These are phyloP conservation scores for Trypanosomatidae sp. DNA, from an alignment of 208 protist genomes.

Conservation along the genomic window DNA sequence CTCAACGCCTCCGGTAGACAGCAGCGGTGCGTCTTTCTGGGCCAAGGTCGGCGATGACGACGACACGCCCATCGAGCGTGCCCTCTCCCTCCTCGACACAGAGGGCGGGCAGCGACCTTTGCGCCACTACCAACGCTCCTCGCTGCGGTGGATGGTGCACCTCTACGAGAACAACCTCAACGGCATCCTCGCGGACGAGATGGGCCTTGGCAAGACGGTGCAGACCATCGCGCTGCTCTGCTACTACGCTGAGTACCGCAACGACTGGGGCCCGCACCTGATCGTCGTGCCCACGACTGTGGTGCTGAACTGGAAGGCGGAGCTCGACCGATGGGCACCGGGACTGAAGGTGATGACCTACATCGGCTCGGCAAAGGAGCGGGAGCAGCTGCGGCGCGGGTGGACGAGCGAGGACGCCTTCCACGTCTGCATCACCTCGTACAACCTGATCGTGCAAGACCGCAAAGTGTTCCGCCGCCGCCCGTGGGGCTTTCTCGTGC, in stretches of 20 bases:
- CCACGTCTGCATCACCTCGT: slow-evolving; percentile 96
- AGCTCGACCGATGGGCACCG: slow-evolving; percentile 95
- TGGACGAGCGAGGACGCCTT: slow-evolving; percentile 91
- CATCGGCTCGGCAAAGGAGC: slow-evolving; percentile 91
- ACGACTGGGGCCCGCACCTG: slow-evolving; percentile 96
- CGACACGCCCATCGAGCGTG: slow-evolving; percentile 17
- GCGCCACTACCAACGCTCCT: slow-evolving; percentile 94
- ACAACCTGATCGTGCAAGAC: slow-evolving; percentile 90
- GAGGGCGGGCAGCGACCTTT: slow-evolving; percentile 67
- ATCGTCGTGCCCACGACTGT: slow-evolving; percentile 95
- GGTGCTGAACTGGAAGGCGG: slow-evolving; percentile 96
- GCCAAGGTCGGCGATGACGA: slow-evolving; percentile 17
- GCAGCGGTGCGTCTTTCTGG: slow-evolving; percentile 14
- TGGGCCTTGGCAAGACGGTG: slow-evolving; percentile 98
- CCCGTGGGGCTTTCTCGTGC: slow-evolving; percentile 95
- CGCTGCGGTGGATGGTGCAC: slow-evolving; percentile 95
- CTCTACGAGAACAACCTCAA: slow-evolving; percentile 95
- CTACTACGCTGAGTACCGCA: slow-evolving; percentile 87
- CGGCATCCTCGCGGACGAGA: slow-evolving; percentile 98
- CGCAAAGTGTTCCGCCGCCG: slow-evolving; percentile 87
- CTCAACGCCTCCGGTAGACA: not conserved
- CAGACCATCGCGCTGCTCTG: slow-evolving; percentile 95
- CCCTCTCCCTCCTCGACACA: slow-evolving; percentile 76
- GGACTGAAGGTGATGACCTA: slow-evolving; percentile 95
- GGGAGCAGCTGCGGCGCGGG: slow-evolving; percentile 86